A percentile compares a stretch with the other conserved stretches of the same genome.
Evolutionary conservation across 2,329 filamentous ascomycete genomes (phyloP).

Genomic region (Ophiostoma fasciatum): DNA sequence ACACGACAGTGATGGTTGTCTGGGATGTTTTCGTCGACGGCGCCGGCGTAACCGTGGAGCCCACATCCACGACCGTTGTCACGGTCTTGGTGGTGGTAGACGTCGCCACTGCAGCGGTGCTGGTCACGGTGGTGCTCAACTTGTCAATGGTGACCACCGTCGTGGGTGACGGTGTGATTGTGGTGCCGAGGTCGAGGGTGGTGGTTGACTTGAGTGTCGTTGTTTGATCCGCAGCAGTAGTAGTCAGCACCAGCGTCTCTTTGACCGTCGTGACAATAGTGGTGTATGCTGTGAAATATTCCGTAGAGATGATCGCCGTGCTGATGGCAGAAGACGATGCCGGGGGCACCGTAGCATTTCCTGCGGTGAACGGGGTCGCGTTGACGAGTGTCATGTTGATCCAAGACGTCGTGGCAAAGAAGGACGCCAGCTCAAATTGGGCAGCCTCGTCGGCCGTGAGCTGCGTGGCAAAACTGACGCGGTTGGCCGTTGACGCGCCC

Average conservation of each 20-base stretch:
- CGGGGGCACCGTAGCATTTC: background rate
- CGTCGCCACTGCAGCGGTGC: no score
- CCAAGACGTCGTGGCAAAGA: conserved; percentile 25
- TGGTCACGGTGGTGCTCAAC: no score
- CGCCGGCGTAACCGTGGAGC: no score
- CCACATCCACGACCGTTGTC: no score
- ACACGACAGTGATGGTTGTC: background rate
- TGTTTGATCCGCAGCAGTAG: no score
- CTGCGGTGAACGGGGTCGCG: conserved; percentile 20
- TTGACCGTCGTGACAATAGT: background rate
- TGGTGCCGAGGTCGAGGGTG: no score
- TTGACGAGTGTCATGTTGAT: conserved; percentile 25
- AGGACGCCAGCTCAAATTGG: conserved; percentile 24
- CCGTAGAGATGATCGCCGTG: background rate
- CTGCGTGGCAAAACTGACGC: conserved; percentile 13
- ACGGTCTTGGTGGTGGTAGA: no score
- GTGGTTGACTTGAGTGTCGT: no score
- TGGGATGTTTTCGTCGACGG: no score
- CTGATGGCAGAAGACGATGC: background rate
- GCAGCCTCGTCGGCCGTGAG: conserved; percentile 12
- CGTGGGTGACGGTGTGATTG: no score
- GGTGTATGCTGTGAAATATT: background rate
- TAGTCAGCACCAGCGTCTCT: no score
- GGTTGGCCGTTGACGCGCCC: conserved; percentile 40
- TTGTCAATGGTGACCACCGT: no score